Evolutionary conservation across 176 grass and related monocot species (phyloP).

Genomic region (Musa acuminata): DNA sequence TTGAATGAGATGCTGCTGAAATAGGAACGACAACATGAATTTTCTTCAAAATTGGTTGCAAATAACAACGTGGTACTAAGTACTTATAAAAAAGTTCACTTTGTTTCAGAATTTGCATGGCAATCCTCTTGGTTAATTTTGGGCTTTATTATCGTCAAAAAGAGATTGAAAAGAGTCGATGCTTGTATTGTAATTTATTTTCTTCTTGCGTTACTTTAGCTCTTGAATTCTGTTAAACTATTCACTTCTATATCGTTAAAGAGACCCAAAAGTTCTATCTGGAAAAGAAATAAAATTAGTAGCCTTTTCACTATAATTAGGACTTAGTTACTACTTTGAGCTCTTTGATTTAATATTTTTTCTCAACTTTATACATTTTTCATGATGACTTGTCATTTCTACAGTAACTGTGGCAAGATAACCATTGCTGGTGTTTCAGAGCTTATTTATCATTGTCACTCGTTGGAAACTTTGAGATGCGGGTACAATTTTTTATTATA

Average conservation of each 20-base stretch:
- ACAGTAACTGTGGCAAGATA: slow-evolving; percentile 68
- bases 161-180: neutral
- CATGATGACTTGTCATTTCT: slow-evolving; percentile 13
- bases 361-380: slow-evolving; percentile 11
- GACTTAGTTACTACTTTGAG: neutral
- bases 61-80: too few relatives aligned
- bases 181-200: neutral
- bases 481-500: slow-evolving; percentile 44
- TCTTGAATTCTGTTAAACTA: neutral
- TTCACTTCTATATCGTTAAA: neutral
- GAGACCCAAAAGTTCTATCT: neutral
- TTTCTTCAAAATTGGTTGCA: neutral
- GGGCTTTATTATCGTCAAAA: neutral
- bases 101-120: neutral
- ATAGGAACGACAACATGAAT: neutral
- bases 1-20: neutral
- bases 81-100: too few relatives aligned
- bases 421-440: slow-evolving; percentile 54
- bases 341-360: slow-evolving; percentile 1
- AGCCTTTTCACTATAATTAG: neutral
- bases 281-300: neutral
- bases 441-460: slow-evolving; percentile 54
- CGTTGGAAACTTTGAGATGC: slow-evolving; percentile 89
- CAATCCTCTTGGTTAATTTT: neutral
- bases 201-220: neutral